These are phyloP conservation scores for Shiraia bambusicola DNA, from an alignment of 2,329 filamentous ascomycete species.

Conservation along the genomic window DNA sequence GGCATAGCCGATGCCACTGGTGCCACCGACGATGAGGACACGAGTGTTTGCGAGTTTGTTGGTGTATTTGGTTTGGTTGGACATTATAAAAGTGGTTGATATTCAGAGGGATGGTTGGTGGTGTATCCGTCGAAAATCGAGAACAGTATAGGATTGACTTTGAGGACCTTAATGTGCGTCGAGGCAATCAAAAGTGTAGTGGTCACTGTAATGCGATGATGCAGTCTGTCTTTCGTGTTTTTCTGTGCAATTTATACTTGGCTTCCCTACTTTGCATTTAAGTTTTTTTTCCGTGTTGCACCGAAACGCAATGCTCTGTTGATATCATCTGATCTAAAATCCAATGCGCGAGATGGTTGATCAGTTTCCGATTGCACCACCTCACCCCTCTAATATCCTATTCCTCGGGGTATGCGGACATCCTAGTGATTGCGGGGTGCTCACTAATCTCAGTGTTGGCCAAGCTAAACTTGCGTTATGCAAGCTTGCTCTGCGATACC, in stretches of 20 bases:
- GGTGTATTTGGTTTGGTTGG: slow-evolving; percentile 49
- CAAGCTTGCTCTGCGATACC: too few species aligned
- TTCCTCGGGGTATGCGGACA: too few species aligned
- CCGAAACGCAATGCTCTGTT: too few species aligned
- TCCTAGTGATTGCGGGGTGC: too few species aligned
- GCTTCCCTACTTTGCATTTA: not conserved
- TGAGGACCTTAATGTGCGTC: not conserved
- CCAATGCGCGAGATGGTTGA: slow-evolving; percentile 2
- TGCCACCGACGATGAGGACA: slow-evolving; percentile 64
- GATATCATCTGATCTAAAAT: not conserved
- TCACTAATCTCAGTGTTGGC: too few species aligned
- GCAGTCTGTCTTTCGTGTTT: too few species aligned
- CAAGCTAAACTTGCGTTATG: too few species aligned
- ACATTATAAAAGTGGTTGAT: slow-evolving; percentile 13
- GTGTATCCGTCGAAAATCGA: too few species aligned
- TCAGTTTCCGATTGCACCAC: too few species aligned
- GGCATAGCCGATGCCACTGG: slow-evolving; percentile 62
- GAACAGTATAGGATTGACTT: too few species aligned
- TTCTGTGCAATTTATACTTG: too few species aligned
- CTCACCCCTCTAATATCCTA: too few species aligned
- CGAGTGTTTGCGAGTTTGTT: slow-evolving; percentile 51
- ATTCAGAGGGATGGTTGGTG: not conserved
- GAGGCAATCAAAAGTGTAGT: not conserved
- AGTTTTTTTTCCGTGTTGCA: not conserved
- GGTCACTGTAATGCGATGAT: not conserved